Evolutionary conservation across 148 eudicot genomes (phyloP).

Genomic region (Rhododendron mucronatum): DNA sequence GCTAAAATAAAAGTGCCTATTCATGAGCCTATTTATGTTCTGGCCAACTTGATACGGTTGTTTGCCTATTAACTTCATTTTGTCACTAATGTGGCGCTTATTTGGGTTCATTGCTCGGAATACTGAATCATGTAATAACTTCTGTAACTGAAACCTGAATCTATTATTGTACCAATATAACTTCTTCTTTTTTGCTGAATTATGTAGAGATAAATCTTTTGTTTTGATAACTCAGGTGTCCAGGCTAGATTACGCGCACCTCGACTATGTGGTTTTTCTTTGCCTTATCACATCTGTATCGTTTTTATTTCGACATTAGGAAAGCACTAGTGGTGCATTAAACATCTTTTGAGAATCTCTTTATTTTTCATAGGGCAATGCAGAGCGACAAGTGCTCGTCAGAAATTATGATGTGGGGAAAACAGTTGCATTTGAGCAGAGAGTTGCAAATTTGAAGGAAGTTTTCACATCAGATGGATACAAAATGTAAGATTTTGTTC

Average conservation of each 20-base stretch:
- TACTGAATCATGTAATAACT: background rate
- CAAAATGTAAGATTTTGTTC: slow-evolving; percentile 56
- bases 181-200: background rate
- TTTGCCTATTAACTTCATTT: background rate
- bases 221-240: background rate
- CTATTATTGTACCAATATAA: background rate
- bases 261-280: background rate
- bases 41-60: background rate
- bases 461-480: slow-evolving; percentile 81
- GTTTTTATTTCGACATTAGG: background rate
- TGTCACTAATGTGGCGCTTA: background rate
- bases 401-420: slow-evolving; percentile 67
- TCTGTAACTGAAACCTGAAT: background rate
- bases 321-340: background rate
- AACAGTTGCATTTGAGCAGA: slow-evolving; percentile 66
- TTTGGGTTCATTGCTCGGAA: background rate
- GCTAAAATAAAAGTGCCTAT: background rate
- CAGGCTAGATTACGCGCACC: background rate
- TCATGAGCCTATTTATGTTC: slow-evolving; percentile 1
- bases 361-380: slow-evolving; percentile 44
- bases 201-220: background rate
- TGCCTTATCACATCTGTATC: background rate
- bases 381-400: slow-evolving; percentile 94
- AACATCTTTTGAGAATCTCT: background rate
- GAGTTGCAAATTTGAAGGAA: slow-evolving; percentile 73